Base-by-base conservation (phyloP, 148 eudicot genomes). In the Rhododendron vialii region DNA sequence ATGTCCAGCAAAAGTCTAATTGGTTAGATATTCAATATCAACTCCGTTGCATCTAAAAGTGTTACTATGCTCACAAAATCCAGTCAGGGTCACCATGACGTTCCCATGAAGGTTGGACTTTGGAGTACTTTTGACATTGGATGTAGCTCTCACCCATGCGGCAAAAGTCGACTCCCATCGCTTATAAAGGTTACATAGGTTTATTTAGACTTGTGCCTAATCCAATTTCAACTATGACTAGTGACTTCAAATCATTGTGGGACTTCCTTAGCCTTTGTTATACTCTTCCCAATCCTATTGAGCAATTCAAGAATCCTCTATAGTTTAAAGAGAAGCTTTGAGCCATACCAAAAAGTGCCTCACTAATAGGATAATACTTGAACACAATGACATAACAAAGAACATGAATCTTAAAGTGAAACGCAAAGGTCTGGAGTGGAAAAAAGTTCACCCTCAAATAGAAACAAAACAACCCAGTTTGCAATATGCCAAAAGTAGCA, bases 1-100 rank as follows among this genome's bases (percentile, higher is more conserved):
- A 89, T 33, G 36, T 69, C 69, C 67, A 74, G 81, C 63, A 87
- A 80, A 86, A 78, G 17, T 26, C 51, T 59, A 33, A 67, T 43
- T 45, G 55, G 26, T 79, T 45, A 65, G 78, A 84, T 26, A 51
- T 48, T 47, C 48, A 63, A 38, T 76, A 75, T 55, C 10, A 48
- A 83, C 22, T 67, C 7, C 22, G 12, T 24, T 10, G 73, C n/a
- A 69, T 61, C 12, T 38, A n/a, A 30, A 7, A 80, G 51, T 14
- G 63, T 30, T 14, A 53, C 41, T 7, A 51, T 51, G n/a, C 65
- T 7, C 11, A 65, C 30, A 10, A 63, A 65, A 65, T 65, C 28
- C 73, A 65, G 33, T 26, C 33, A 67, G 38, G 36, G 38, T 15
- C 41, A 33, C 76, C 38, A 71, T 1, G 75, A 69, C 30, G 4